Evolutionary conservation across 495 filamentous ascomycete species (phyloP).

Genomic region (Endocarpon pusillum): DNA sequence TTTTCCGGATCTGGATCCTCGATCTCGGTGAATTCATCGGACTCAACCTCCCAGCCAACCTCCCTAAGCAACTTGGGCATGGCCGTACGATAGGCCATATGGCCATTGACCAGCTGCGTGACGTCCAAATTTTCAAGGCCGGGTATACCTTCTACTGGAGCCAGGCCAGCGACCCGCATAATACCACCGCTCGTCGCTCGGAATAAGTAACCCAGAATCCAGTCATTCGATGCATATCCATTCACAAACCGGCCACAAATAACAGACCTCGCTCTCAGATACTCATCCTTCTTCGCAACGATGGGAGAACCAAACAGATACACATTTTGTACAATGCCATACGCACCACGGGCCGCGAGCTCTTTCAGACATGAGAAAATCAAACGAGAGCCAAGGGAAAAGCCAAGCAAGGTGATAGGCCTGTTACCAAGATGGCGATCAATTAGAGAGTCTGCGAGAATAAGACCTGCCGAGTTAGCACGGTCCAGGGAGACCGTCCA

Average conservation of each 20-base stretch:
- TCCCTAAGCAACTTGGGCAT: constrained; percentile 77
- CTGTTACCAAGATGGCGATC: constrained; percentile 81
- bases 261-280: constrained; percentile 58
- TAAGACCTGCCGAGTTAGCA: constrained; percentile 74
- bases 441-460: constrained; percentile 86
- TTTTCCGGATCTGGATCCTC: constrained; percentile 95
- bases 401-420: constrained; percentile 90
- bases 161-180: constrained; percentile 78
- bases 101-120: constrained; percentile 71
- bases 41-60: constrained; percentile 76
- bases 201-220: constrained; percentile 97
- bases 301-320: constrained; percentile 87
- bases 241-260: constrained; percentile 88
- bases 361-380: constrained; percentile 89
- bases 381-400: constrained; percentile 79
- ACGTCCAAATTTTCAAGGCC: constrained; percentile 84
- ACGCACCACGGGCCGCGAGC: constrained; percentile 71
- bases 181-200: constrained; percentile 87
- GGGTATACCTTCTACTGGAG: constrained; percentile 54
- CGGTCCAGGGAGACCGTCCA: constrained; percentile 90
- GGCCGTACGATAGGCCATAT: constrained; percentile 89
- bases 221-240: constrained; percentile 86
- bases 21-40: constrained; percentile 91
- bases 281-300: constrained; percentile 86
- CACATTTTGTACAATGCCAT: constrained; percentile 84